Base-by-base conservation (phyloP, 2,329 filamentous ascomycete species). In the Zasmidium cellare region DNA sequence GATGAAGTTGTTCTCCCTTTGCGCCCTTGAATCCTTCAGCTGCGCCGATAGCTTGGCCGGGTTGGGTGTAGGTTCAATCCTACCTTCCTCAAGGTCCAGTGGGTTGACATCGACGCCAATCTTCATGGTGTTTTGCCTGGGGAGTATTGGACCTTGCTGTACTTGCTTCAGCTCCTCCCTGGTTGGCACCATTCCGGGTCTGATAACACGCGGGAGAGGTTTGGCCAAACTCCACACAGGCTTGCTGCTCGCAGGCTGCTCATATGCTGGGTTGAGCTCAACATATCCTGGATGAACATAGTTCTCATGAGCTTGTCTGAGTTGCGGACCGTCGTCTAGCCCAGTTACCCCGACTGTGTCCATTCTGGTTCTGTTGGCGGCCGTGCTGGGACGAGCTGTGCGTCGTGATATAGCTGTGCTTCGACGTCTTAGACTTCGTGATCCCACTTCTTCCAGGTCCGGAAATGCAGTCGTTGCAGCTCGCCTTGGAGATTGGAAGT, bases 161-260 rank as follows among this genome's bases (percentile, higher is more conserved):
- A 59, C 79, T 73, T 41, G 74, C 72, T 56, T 70, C 69, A 68
- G 55, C 47, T 69, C 68, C 7, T 55, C 53, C 38, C 54, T 55
- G 0, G 77, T 76, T 0, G 79, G 79, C 1, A 82, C 75, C 81
- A 83, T 84, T 11, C 81, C 81, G 19, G 78, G 73, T 38, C 82
- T 75, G 53, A 84, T 74, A 0, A 83, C 81, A 60, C 80, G 80
- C 28, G 82, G 81, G 23, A 84, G 66, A 6, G 82, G 81, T 62
- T 82, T 80, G 2, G 80, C 81, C 52, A 84, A 67, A 68, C 79
- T 77, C 77, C 82, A 84, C 48, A 84, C 77, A 1, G 82, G 81
- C 55, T 80, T 77, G 16, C 57, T 54, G 47, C 81, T 79, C 7
- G 73, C 70, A 2, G 80, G 75, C 55, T 83, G 79, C 28, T 82